Base-by-base conservation (phyloP, 768 basidiomycete species). In the Termitomyces titanicus region DNA sequence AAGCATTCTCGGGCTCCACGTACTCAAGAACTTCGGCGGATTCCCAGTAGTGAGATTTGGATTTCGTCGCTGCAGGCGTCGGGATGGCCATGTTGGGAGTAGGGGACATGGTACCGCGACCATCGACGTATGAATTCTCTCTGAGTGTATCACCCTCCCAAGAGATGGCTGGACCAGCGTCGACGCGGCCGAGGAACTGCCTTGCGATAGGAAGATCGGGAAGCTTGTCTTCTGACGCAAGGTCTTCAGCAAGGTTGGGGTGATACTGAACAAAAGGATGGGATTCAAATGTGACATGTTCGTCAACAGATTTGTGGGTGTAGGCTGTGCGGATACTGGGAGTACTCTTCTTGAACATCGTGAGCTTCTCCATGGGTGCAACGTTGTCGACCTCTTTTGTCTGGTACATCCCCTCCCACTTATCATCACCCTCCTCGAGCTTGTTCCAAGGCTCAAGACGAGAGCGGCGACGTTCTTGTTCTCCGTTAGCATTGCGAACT, bases 241-340 rank as follows among this genome's bases (percentile, higher is more conserved):
- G 74, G 58, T 84, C 79, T 54, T 75, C 66, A 18, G 82, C 81
- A 63, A 82, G 75, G 47, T 74, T 68, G 39, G 80, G 76, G 56
- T 84, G 82, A 61, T 85, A 86, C 57, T 80, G 80, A 25, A 79
- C 79, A 64, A 86, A 86, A 18, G 83, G 74, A 60, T 77, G 73
- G 22, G 71, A 62, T 46, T 74, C 70, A 51, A 78, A 72, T 39
- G 70, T 64, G 22, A 69, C 61, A 46, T 72, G 69, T 34, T 77
- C 74, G 4, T 79, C 76, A 2, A 63, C 63, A 8, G 78, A 77
- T 54, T 77, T 76, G 63, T 74, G 69, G 43, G 79, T 79, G 55
- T 79, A 80, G 8, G 70, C 76, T 15, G 85, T 84, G 40, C 76
- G 72, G 37, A 80, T 70, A 64, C 83, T 85, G 5, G 78, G 78